Evolutionary conservation across 2,329 filamentous ascomycete species (phyloP).

Genomic region (Claviceps sp.): DNA sequence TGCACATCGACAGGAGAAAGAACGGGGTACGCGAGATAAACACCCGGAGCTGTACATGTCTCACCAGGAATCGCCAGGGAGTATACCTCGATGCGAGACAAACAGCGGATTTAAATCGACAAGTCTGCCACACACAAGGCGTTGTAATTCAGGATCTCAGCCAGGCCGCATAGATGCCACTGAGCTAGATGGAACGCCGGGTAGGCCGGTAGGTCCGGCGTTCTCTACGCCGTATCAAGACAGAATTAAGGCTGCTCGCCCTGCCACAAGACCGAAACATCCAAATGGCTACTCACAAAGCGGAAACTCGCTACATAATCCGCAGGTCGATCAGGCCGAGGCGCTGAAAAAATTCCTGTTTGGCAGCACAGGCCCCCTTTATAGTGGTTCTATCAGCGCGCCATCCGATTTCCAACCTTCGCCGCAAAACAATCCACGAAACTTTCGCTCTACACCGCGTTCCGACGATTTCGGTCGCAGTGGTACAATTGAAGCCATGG

Average conservation of each 20-base stretch:
- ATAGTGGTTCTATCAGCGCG: not conserved
- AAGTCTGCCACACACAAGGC: slow-evolving; percentile 14
- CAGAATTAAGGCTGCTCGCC: slow-evolving; percentile 42
- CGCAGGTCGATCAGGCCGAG: slow-evolving; percentile 24
- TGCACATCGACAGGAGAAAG: slow-evolving; percentile 68
- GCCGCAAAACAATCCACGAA: not conserved
- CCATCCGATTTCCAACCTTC: not conserved
- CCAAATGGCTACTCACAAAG: not conserved
- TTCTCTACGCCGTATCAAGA: slow-evolving; percentile 56
- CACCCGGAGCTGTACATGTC: slow-evolving; percentile 20
- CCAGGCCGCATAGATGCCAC: slow-evolving; percentile 15
- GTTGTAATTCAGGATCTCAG: slow-evolving; percentile 11
- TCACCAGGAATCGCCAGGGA: not conserved
- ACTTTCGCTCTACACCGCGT: not conserved
- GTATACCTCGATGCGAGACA: slow-evolving; percentile 7
- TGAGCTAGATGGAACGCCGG: slow-evolving; percentile 51
- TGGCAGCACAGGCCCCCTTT: slow-evolving; percentile 19
- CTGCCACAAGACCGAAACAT: slow-evolving; percentile 12
- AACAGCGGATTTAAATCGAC: slow-evolving; percentile 12
- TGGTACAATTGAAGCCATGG: slow-evolving; percentile 33
- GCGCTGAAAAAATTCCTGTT: slow-evolving; percentile 46
- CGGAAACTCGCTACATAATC: not conserved
- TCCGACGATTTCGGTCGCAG: slow-evolving; percentile 3
- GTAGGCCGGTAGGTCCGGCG: slow-evolving; percentile 45
- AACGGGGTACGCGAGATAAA: slow-evolving; percentile 33